Evolutionary conservation across 192 early-diverging fungal species (phyloP).

Genomic region (Linnemannia elongata): DNA sequence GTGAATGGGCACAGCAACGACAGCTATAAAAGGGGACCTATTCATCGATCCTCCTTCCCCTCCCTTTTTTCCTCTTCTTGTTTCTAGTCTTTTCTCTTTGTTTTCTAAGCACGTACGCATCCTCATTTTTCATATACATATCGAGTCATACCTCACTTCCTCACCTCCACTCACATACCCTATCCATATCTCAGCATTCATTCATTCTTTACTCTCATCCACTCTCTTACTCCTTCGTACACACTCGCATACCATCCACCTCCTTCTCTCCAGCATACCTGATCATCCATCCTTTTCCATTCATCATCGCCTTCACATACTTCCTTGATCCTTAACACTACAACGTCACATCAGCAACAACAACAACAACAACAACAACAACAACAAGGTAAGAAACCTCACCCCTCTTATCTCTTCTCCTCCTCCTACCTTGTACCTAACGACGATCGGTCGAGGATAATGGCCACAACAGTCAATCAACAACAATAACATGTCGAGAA

Average conservation of each 20-base stretch:
- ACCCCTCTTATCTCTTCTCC: no score
- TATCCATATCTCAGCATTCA: neutral
- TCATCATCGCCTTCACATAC: neutral
- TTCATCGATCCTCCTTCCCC: neutral
- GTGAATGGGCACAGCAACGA: neutral
- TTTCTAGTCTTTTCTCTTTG: neutral
- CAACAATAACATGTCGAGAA: neutral
- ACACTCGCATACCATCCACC: neutral
- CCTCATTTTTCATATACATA: neutral
- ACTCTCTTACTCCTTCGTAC: neutral
- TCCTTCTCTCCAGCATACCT: neutral
- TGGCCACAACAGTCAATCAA: neutral
- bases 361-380: neutral
- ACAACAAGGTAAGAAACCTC: neutral
- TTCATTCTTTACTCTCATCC: neutral
- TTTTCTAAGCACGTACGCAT: neutral
- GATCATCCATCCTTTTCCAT: neutral
- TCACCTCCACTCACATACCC: neutral
- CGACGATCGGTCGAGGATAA: neutral
- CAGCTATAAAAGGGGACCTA: neutral
- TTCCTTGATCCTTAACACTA: no score
- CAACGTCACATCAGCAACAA: no score
- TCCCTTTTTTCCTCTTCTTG: neutral
- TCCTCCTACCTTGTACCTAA: neutral
- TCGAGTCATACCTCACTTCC: neutral